Percentiles rank a stretch among this genome's conserved stretches.
phyloP scores from a whole-genome alignment of 2,329 filamentous ascomycete species.

The Aureobasidium zeae region DNA sequence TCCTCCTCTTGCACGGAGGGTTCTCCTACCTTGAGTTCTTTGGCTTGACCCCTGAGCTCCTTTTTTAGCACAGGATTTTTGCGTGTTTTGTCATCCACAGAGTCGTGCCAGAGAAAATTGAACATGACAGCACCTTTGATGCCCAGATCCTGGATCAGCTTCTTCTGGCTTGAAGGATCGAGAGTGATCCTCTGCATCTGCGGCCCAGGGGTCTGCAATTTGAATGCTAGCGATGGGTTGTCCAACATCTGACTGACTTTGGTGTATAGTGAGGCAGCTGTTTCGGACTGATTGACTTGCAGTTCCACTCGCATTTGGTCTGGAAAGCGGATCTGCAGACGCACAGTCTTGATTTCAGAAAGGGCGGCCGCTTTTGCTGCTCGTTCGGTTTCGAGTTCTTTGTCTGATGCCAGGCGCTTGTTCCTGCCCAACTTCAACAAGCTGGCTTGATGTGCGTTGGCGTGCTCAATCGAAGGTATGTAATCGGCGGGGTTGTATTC shows the following conservation, averaged over 20 bases:
- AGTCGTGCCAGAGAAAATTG: slow-evolving; percentile 65
- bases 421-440: slow-evolving; percentile 58
- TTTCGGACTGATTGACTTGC: slow-evolving; percentile 58
- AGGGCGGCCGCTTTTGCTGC: slow-evolving; percentile 57
- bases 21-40: slow-evolving; percentile 57
- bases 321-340: slow-evolving; percentile 76
- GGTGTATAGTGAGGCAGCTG: slow-evolving; percentile 61
- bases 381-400: slow-evolving; percentile 64
- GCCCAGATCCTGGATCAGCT: slow-evolving; percentile 62
- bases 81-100: slow-evolving; percentile 48
- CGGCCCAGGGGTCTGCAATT: slow-evolving; percentile 54
- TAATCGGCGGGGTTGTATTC: slow-evolving; percentile 66
- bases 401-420: slow-evolving; percentile 70
- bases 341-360: slow-evolving; percentile 56
- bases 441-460: slow-evolving; percentile 61
- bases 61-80: slow-evolving; percentile 51
- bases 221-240: slow-evolving; percentile 54
- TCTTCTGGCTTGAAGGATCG: slow-evolving; percentile 31
- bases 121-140: slow-evolving; percentile 64
- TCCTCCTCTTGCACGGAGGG: slow-evolving; percentile 18
- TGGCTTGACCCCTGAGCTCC: slow-evolving; percentile 51
- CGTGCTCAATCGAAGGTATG: slow-evolving; percentile 65
- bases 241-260: slow-evolving; percentile 67
- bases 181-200: slow-evolving; percentile 40
- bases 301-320: slow-evolving; percentile 72